Base-by-base conservation (phyloP, 306 rosid species). In the Gynostemma pentaphyllum region DNA sequence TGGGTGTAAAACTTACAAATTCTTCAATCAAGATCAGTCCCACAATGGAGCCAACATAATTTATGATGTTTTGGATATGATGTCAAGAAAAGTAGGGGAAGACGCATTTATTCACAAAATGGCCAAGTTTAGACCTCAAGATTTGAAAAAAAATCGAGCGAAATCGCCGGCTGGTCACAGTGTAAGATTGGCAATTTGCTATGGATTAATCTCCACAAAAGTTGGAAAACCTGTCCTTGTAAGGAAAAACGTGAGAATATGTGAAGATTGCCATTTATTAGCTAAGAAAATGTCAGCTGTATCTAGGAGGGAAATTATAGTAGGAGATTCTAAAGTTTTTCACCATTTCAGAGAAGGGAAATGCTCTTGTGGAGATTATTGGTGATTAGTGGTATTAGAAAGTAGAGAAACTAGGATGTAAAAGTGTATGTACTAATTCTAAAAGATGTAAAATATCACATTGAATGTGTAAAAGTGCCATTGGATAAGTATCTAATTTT, bases 161-260 rank as follows among this genome's bases (percentile, higher is more conserved):
- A 74, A 67, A 34, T 66, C 50, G 9, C 69, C 74, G 1, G 72
- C 67, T 70, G 55, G 62, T 62, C 90, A 84, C 55, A 64, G 87
- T 27, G 81, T 84, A 47, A 76, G 81, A 76, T 70, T 81, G 78
- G 87, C 90, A 32, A 56, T 79, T 51, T 79, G 81, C 74, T 81
- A 69, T 18, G 87, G 85, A 16, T 51, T 84, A 66, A 84, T 84
- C 69, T 74, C 87, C 53, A 66, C 80, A 4, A 65, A 72, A 32
- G 51, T 84, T 52, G 77, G 85, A 65, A 59, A 46, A 68, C 83
- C 85, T 28, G 74, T 84, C 44, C 51, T 81, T 21, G 85, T 81
- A 24, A 70, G 78, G 62, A 77, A 81, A 45, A 84, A 81, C 78
- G 75, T 70, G 13, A 81, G 85, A 70, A 72, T 79, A 40, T 84